Conservation (phyloP, 2,329 filamentous ascomycete genomes). For the Sodiomyces alkalinus region DNA sequence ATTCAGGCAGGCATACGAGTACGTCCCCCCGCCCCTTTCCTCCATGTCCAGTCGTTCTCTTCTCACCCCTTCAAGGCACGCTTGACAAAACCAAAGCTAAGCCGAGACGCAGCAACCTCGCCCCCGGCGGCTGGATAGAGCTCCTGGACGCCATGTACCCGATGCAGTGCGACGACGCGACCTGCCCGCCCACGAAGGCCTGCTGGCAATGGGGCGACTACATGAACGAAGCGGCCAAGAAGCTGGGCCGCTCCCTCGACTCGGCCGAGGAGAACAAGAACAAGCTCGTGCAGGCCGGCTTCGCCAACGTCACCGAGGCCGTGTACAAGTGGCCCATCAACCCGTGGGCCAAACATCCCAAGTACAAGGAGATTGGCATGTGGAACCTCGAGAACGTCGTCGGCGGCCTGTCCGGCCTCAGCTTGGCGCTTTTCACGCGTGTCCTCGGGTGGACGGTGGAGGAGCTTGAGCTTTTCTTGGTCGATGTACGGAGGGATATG, state of each 20-base stretch:
- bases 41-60: too few species aligned
- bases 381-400: constrained; percentile 19
- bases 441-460: constrained; percentile 16
- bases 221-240: constrained; percentile 16
- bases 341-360: constrained; percentile 33
- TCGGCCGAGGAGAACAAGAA: constrained; percentile 16
- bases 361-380: constrained; percentile 26
- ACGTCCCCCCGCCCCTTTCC: constrained; percentile 1
- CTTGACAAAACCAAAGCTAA: too few species aligned
- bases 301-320: constrained; percentile 32
- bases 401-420: constrained; percentile 18
- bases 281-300: constrained; percentile 34
- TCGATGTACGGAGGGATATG: constrained; percentile 17
- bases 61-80: not conserved
- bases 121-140: constrained; percentile 28
- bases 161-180: constrained; percentile 25
- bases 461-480: constrained; percentile 18
- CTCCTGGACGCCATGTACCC: constrained; percentile 25
- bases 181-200: constrained; percentile 11
- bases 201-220: constrained; percentile 16
- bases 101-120: constrained; percentile 17
- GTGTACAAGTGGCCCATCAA: constrained; percentile 34
- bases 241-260: constrained; percentile 14
- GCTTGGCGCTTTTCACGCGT: constrained; percentile 19
- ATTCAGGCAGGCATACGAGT: constrained; percentile 19